Base-by-base conservation (phyloP, 2,329 filamentous ascomycete genomes). In the Pseudohalonectria lignicola region DNA sequence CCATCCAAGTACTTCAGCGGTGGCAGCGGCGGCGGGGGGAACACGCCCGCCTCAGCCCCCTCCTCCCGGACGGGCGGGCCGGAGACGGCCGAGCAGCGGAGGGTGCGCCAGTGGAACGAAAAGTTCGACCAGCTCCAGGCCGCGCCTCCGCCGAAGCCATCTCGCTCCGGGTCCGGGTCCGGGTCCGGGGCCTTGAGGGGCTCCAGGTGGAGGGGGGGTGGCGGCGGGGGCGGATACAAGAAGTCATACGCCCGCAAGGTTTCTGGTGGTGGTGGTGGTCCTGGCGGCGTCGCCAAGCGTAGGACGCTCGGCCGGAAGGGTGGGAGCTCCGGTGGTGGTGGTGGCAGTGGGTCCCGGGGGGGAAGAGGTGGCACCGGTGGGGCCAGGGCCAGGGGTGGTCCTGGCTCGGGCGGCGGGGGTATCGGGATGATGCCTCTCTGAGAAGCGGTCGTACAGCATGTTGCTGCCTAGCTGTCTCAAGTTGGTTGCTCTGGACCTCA, bases 1-100 rank as follows among this genome's bases (percentile, higher is more conserved):
- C 50, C 60, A 20, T 75, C 71, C 2, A 64, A 62, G 39, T 75
- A 69, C 51, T 75, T 74, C 43, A 47, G 50, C 26, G 41, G 17
- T 10, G 21, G 35, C 43, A 18, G 44, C 41, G 29, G 35, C 52
- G 5, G 34, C 41, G 30, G 35, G 29, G 30, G n/a, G n/a, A n/a
- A n/a, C n/a, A n/a, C n/a, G n/a, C n/a, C n/a, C n/a, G n/a, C n/a
- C n/a, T n/a, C n/a, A n/a, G n/a, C n/a, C n/a, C n/a, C n/a, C n/a
- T n/a, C n/a, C n/a, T n/a, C n/a, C n/a, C n/a, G n/a, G n/a, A n/a
- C n/a, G n/a, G 25, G 16, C 28, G 23, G 17, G 8, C 13, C 33
- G n/a, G 33, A 37, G 25, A 25, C 32, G 4, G 32, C 34, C 10
- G 32, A 30, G 43, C 43, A 16, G 31, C 48, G 40, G 8, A 47